Conservation (phyloP, 192 early-diverging fungal genomes). For the Spizellomyces sp. region DNA sequence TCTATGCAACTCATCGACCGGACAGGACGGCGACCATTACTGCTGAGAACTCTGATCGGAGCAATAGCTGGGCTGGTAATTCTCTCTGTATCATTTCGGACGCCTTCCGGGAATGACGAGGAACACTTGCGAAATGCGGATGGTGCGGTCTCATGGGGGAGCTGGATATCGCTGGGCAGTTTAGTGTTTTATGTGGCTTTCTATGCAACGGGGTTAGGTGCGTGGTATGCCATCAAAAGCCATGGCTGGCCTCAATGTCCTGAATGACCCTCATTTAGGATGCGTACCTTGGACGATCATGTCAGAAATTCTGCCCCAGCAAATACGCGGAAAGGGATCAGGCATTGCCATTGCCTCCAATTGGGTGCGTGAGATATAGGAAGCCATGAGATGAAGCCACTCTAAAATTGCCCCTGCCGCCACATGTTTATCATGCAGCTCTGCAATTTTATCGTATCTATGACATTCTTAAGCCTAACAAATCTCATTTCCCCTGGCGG, state of each 20-base stretch:
- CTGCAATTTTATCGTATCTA: neutral
- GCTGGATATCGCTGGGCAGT: slow-evolving; percentile 10
- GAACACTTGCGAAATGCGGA: neutral
- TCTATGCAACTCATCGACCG: slow-evolving; percentile 13
- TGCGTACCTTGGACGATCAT: slow-evolving; percentile 15
- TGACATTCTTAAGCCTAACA: slow-evolving; percentile 7
- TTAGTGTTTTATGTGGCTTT: neutral
- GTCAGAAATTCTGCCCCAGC: slow-evolving; percentile 4
- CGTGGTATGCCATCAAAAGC: neutral
- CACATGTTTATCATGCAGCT: neutral
- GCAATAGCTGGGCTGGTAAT: neutral
- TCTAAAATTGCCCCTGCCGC: neutral
- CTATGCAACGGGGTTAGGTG: slow-evolving; percentile 11
- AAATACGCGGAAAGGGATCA: slow-evolving; percentile 16
- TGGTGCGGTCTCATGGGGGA: too few species aligned
- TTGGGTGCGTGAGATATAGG: neutral
- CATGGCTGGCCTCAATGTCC: too few species aligned
- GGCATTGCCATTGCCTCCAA: slow-evolving; percentile 14
- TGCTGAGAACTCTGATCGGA: slow-evolving; percentile 2
- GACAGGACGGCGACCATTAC: slow-evolving; percentile 1
- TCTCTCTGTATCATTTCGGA: neutral
- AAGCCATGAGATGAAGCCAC: neutral
- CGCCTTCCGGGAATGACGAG: neutral
- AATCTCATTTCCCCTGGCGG: neutral
- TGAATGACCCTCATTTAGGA: neutral